Conservation (phyloP, 2,329 filamentous ascomycete species). For the Fusarium ambrosium region DNA sequence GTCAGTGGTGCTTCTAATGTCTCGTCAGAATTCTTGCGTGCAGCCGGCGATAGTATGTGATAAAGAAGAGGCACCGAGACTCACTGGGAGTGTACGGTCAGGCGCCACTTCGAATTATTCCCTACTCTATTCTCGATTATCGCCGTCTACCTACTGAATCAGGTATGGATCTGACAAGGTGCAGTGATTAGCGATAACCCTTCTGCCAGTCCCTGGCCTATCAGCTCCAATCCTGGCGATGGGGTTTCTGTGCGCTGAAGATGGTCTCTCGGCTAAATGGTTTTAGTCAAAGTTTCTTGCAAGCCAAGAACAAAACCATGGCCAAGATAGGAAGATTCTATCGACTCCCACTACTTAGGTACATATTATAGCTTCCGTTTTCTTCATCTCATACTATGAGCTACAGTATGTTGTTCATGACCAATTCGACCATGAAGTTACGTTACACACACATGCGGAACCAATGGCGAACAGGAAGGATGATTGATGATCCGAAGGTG, state of each 20-base stretch:
- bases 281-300: neutral
- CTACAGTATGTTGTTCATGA: neutral
- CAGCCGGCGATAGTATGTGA: neutral
- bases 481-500: neutral
- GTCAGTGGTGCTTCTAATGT: neutral
- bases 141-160: neutral
- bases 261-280: neutral
- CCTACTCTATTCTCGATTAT: neutral
- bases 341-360: neutral
- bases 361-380: neutral
- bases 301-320: neutral
- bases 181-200: neutral
- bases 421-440: neutral
- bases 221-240: neutral
- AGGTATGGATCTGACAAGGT: neutral
- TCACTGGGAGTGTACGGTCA: neutral
- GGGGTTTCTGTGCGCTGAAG: neutral
- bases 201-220: neutral
- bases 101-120: neutral
- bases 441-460: neutral
- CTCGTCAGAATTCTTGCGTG: neutral
- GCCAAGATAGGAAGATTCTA: neutral
- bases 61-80: neutral
- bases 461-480: neutral
- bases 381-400: neutral